phyloP scores from a whole-genome alignment of 805 yeast genomes.

The Candida boleticola region DNA sequence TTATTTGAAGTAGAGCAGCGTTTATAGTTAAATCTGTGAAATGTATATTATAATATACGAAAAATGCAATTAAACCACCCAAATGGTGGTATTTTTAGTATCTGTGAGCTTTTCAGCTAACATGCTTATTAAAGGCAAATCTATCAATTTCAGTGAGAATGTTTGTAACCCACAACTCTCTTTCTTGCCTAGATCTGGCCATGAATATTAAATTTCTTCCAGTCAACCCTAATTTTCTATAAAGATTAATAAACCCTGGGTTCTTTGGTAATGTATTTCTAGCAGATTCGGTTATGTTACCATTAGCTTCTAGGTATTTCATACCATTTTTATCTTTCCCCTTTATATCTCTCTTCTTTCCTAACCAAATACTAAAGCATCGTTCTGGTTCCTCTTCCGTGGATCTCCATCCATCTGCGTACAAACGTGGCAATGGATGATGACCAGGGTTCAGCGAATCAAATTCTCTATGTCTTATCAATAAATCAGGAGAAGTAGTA shows the following conservation, averaged over 20 bases:
- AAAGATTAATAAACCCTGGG: conserved; percentile 45
- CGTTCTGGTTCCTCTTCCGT: conserved; percentile 73
- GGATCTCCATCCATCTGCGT: conserved; percentile 81
- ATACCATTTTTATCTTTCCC: conserved; percentile 11
- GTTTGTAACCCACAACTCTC: conserved; percentile 75
- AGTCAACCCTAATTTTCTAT: conserved; percentile 57
- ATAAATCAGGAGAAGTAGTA: conserved; percentile 55
- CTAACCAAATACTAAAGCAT: conserved; percentile 85
- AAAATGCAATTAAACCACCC: no score
- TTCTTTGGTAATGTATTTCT: conserved; percentile 23
- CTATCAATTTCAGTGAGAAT: conserved; percentile 47
- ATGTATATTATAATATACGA: no score
- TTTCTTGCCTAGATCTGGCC: conserved; percentile 77
- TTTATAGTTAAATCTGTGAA: no score
- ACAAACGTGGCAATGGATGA: conserved; percentile 65
- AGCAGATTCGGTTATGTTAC: background rate
- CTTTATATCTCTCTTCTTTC: conserved; percentile 52
- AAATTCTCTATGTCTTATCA: conserved; percentile 41
- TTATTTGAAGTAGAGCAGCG: background rate
- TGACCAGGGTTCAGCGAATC: conserved; percentile 53
- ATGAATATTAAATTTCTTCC: conserved; percentile 73
- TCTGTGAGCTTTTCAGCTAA: background rate
- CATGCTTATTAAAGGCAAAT: conserved; percentile 7
- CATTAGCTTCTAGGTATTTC: conserved; percentile 9
- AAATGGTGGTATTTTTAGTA: no score